Conservation (phyloP, 768 basidiomycete species). For the Calocybe gangraenosa region DNA sequence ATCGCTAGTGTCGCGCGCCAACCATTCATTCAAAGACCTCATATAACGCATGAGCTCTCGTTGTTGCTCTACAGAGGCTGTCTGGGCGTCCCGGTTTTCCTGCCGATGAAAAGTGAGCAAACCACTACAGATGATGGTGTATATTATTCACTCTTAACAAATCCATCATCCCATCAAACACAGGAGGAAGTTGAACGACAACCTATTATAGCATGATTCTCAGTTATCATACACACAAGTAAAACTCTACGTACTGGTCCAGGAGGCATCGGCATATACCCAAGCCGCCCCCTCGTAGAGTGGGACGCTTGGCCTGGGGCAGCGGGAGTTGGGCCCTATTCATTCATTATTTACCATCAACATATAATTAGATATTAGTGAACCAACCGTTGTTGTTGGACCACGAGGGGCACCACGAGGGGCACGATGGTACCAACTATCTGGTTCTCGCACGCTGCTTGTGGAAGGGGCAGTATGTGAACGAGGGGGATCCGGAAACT, state of each 20-base stretch:
- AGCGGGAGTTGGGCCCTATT: constrained; percentile 22
- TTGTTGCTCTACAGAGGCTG: constrained; percentile 75
- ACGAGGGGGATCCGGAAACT: constrained; percentile 14
- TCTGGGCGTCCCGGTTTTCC: constrained; percentile 74
- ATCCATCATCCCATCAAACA: constrained; percentile 68
- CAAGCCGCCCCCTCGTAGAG: constrained; percentile 16
- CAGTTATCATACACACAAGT: background rate
- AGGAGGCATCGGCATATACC: constrained; percentile 43
- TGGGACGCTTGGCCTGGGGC: constrained; percentile 15
- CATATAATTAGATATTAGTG: too few relatives aligned
- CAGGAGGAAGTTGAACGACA: constrained; percentile 52
- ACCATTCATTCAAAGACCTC: constrained; percentile 71
- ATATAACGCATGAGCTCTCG: constrained; percentile 80
- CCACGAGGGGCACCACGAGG: background rate
- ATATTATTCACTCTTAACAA: constrained; percentile 52
- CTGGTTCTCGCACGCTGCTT: constrained; percentile 1
- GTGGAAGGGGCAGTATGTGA: constrained; percentile 26
- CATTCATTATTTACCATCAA: too few relatives aligned
- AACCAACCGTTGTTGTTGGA: constrained; percentile 5
- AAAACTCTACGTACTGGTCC: constrained; percentile 43
- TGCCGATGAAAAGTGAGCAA: constrained; percentile 23
- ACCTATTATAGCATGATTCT: constrained; percentile 38
- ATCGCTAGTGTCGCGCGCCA: constrained; percentile 73
- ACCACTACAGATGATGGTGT: background rate
- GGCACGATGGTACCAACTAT: constrained; percentile 28